phyloP scores from a whole-genome alignment of 129 eudicot genomes.

The Saussurea involucrata region DNA sequence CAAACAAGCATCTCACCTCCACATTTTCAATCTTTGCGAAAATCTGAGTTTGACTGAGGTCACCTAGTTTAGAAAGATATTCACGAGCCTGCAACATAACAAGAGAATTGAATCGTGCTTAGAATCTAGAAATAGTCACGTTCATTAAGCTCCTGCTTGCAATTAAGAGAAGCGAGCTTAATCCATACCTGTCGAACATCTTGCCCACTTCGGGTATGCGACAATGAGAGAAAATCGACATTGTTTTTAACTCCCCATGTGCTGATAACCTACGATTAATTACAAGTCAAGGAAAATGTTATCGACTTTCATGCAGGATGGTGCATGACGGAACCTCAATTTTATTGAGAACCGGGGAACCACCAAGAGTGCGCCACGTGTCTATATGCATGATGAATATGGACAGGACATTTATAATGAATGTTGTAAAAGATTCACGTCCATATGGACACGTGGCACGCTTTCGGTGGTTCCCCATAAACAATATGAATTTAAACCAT shows the following conservation, averaged over 20 bases:
- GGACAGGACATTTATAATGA: neutral
- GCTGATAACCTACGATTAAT: constrained; percentile 59
- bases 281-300: constrained; percentile 2
- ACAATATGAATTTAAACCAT: neutral
- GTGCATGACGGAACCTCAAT: neutral
- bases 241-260: constrained; percentile 85
- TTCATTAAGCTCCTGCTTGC: neutral
- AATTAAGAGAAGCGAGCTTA: neutral
- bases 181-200: constrained; percentile 67
- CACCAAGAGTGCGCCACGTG: neutral
- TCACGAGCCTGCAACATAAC: constrained; percentile 63
- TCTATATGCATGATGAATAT: neutral
- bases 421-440: neutral
- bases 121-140: neutral
- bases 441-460: neutral
- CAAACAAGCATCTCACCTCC: constrained; percentile 49
- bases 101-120: neutral
- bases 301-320: neutral
- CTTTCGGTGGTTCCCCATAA: neutral
- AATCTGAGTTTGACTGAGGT: constrained; percentile 70
- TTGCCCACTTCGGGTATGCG: constrained; percentile 76
- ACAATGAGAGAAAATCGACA: constrained; percentile 82
- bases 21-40: constrained; percentile 85
- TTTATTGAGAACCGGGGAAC: neutral
- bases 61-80: constrained; percentile 66